Base-by-base conservation (phyloP, 345 rosid genomes). In the Draba incana region DNA sequence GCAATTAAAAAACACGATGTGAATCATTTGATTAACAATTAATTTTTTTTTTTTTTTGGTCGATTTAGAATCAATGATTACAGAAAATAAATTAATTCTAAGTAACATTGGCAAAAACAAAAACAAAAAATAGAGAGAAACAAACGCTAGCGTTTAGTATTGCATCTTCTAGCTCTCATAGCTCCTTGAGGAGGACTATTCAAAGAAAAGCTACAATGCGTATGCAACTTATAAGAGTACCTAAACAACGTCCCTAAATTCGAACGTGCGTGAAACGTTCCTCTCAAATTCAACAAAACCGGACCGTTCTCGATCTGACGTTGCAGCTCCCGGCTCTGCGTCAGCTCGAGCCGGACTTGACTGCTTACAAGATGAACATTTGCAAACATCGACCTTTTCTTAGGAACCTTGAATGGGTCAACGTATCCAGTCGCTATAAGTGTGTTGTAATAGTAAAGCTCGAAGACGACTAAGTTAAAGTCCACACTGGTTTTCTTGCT, bases 141-240 rank as follows among this genome's bases (percentile, higher is more conserved):
- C 30, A 44, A 51, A 57, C 63, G 63, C 15, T 56, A 93, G 47
- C 88, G 95, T 84, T 83, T 86, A 12, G 95, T 89, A 76, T 14
- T 84, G 84, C 98, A 94, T 51, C 67, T 65, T 66, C 81, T 82
- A 15, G 70, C 86, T 70, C 68, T 78, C 25, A 89, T 44, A 43
- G 86, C 77, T 9, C 99, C 99, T 6, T 58, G 42, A 3, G 97
- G 99, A 71, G 99, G 99, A 50, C 80, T 79, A 20, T 86, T 79
- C 57, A 89, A 62, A 71, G 77, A 13, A 52, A 91, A 71, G 14
- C 74, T 68, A 70, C 97, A 94, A 15, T 80, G 88, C 45, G 84
- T 78, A 33, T 90, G 84, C 24, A 89, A 62, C 80, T 80, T 28
- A 70, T 94, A 91, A 8, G 96, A 86, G 79, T 91, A 94, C 45